Base-by-base conservation (phyloP, 2,329 filamentous ascomycete species). In the Epichloe glyceriae region DNA sequence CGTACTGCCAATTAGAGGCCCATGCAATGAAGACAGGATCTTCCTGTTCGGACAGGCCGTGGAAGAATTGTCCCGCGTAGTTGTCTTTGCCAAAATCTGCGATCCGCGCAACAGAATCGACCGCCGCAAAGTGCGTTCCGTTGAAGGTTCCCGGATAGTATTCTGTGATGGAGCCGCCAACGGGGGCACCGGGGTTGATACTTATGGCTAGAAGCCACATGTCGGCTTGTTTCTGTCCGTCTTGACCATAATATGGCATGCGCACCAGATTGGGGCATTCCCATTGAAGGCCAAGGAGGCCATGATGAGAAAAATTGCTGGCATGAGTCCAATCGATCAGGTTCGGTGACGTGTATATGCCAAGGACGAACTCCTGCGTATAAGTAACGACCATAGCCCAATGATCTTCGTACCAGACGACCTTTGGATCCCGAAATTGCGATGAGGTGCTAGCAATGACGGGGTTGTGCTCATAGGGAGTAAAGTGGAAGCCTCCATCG, bases 351-450 rank as follows among this genome's bases (percentile, higher is more conserved):
- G 78, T 81, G 62, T 72, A 84, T 55, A 85, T 71, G n/a, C 76
- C 78, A 43, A 85, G 69, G 10, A 69, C 65, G 54, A 77, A 80
- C 38, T 80, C 78, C 5, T 58, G 54, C 0, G 64, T 49, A 51
- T 76, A 80, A 0, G 79, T 68, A 2, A 82, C 56, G 0, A 73
- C 70, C 72, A 80, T 77, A 39, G 80, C 74, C 80, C 80, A 84
- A 17, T 70, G 64, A 41, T 73, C 60, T 2, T 71, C 64, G 54
- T 82, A 75, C 69, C 78, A 78, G 43, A 81, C 69, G 2, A 85
- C 79, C 57, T 84, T 81, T 1, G 82, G 81, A 55, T 85, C 82
- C 22, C 82, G 76, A 66, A 85, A 85, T 54, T 81, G 73, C 5
- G 63, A 69, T 17, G 74, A 71, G 52, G 69, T 69, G 59, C 74